Evolutionary conservation across 768 basidiomycete species (phyloP).

Genomic region (Gymnopilus junonius): DNA sequence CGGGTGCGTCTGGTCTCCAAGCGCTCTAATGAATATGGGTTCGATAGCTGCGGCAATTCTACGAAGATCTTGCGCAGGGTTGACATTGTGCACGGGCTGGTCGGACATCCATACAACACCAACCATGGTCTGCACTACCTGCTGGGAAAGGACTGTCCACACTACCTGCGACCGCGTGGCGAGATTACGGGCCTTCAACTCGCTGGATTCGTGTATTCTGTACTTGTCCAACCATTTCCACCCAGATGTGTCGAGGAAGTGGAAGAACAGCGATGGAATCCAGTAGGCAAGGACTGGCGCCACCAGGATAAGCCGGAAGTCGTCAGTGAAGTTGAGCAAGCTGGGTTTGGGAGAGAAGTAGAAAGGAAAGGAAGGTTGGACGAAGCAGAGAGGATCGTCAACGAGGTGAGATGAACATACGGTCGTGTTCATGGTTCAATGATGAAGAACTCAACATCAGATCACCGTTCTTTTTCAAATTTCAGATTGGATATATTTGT

Average conservation of each 20-base stretch:
- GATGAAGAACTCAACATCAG: neutral
- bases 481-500: slow-evolving; percentile 3
- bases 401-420: slow-evolving; percentile 35
- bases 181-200: slow-evolving; percentile 75
- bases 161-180: slow-evolving; percentile 76
- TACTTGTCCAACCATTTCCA: slow-evolving; percentile 83
- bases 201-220: slow-evolving; percentile 86
- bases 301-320: slow-evolving; percentile 71
- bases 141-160: slow-evolving; percentile 84
- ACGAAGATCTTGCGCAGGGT: slow-evolving; percentile 50
- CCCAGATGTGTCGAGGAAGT: slow-evolving; percentile 75
- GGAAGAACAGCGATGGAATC: slow-evolving; percentile 79
- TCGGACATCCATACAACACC: slow-evolving; percentile 72
- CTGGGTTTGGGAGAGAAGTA: slow-evolving; percentile 54
- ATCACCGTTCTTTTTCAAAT: neutral
- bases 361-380: slow-evolving; percentile 46
- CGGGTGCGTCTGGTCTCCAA: slow-evolving; percentile 51
- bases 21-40: slow-evolving; percentile 17
- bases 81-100: slow-evolving; percentile 29
- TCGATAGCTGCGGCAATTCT: slow-evolving; percentile 43
- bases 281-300: slow-evolving; percentile 87
- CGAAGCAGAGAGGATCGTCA: slow-evolving; percentile 42
- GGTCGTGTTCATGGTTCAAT: slow-evolving; percentile 41
- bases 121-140: slow-evolving; percentile 78
- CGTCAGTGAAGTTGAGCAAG: slow-evolving; percentile 63